phyloP scores from a whole-genome alignment of 106 monocot genomes.

The Platanthera zijinensis region DNA sequence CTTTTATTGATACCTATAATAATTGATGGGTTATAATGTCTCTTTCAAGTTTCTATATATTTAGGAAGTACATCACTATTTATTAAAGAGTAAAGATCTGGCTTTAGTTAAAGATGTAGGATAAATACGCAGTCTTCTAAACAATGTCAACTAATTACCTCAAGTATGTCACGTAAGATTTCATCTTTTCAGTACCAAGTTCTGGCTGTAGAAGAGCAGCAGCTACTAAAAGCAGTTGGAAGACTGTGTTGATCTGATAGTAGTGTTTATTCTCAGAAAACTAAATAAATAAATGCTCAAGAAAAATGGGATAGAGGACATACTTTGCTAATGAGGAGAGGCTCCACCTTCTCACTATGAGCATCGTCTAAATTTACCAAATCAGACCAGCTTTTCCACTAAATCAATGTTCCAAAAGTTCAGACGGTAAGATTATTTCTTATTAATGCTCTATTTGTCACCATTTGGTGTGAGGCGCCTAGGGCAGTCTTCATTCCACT shows the following conservation, averaged over 20 bases:
- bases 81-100: too few relatives aligned
- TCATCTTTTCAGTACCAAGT: constrained; percentile 59
- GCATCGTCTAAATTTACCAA: constrained; percentile 65
- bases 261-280: background rate
- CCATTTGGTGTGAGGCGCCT: too few relatives aligned
- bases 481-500: too few relatives aligned
- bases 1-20: too few relatives aligned
- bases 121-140: too few relatives aligned
- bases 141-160: constrained; percentile 36
- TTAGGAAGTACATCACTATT: too few relatives aligned
- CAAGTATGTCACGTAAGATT: constrained; percentile 61
- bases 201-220: constrained; percentile 88
- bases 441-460: background rate
- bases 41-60: too few relatives aligned
- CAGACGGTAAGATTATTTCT: background rate
- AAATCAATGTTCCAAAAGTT: constrained; percentile 5
- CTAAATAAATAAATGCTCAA: background rate
- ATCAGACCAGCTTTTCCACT: constrained; percentile 89
- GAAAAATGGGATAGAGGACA: constrained; percentile 5
- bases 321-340: constrained; percentile 97
- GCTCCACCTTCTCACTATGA: constrained; percentile 66
- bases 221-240: constrained; percentile 86
- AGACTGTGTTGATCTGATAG: constrained; percentile 78
- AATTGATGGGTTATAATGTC: too few relatives aligned
- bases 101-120: too few relatives aligned